phyloP scores from a whole-genome alignment of 257 asterid species.

The Lycium barbarum region DNA sequence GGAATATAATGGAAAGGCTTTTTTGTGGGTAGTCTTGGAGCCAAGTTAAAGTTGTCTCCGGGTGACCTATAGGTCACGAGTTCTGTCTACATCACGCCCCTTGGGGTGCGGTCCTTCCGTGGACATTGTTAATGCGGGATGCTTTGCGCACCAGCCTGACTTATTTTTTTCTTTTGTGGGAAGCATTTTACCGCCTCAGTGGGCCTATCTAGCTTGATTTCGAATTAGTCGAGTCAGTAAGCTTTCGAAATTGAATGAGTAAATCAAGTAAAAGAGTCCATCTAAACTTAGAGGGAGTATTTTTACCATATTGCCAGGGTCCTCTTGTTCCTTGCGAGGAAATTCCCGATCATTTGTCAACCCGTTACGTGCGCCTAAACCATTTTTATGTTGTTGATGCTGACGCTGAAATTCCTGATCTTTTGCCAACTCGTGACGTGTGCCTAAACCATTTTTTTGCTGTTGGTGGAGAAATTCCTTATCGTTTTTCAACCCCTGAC shows the following conservation, averaged over 20 bases:
- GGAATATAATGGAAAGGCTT: not conserved
- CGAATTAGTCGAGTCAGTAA: not conserved
- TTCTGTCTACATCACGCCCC: no score
- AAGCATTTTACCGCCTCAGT: not conserved
- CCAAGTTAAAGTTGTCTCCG: no score
- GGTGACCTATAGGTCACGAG: no score
- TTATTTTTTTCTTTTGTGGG: not conserved
- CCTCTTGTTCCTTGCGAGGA: conserved; percentile 19
- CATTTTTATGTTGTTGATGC: not conserved
- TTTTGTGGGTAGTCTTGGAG: no score
- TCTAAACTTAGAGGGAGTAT: not conserved
- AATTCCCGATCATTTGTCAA: not conserved
- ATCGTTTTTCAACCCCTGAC: not conserved
- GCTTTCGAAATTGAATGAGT: not conserved
- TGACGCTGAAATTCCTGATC: not conserved
- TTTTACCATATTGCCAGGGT: not conserved
- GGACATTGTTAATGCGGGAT: no score
- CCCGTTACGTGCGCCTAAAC: not conserved
- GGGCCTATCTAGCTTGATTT: not conserved
- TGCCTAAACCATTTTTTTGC: not conserved
- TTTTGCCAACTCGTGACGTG: not conserved
- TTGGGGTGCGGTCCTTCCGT: no score
- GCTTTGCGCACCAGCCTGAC: no score
- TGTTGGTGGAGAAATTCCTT: not conserved
- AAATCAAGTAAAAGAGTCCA: not conserved